Base-by-base conservation (phyloP, 176 grass and related monocot species). In the Ensete ventricosum region DNA sequence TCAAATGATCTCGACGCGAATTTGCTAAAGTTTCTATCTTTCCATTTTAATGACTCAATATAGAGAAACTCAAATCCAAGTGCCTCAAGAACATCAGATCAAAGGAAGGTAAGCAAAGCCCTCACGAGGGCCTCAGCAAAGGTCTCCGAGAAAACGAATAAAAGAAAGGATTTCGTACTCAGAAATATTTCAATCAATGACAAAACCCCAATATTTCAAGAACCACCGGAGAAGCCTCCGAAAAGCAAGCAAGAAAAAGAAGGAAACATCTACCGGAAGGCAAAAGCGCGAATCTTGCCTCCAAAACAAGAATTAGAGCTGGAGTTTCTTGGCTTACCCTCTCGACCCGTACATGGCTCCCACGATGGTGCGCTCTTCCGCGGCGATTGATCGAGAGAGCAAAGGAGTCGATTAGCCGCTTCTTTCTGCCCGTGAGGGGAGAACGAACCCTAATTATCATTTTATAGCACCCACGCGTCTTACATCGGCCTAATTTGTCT, bases 331-430 rank as follows among this genome's bases (percentile, higher is more conserved):
- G 1, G 67, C 67, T 49, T 70, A 70, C 67, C 67, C 67, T 70
- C 67, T 70, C 8, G 67, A 50, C 13, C 67, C 48, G 29, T 70
- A 70, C 67, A 70, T 70, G 34, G 25, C 25, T 70, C 17, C 67
- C 8, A 17, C 12, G 17, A 70, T 12, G 16, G 14, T 70, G 23
- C 67, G 67, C 17, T 10, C 1, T 26, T 26, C 63, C 9, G 17
- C 9, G 17, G 34, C 48, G 19, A 21, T 52, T 17, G 9, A 52
- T 20, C 67, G 0, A 48, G 19, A 48, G 19, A 16, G 9, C 67
- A n/a, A 50, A 2, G 9, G 17, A 14, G 43, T 19, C 9, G 14
- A 2, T 43, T 9, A 16, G 67, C 67, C 26, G 19, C 48, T 22
- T 8, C 48, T 13, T 9, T 65, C 22, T 23, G 21, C 67, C 23